These are phyloP conservation scores for Graphilbum sp. DNA, from an alignment of 2,329 filamentous ascomycete genomes.

Conservation along the genomic window DNA sequence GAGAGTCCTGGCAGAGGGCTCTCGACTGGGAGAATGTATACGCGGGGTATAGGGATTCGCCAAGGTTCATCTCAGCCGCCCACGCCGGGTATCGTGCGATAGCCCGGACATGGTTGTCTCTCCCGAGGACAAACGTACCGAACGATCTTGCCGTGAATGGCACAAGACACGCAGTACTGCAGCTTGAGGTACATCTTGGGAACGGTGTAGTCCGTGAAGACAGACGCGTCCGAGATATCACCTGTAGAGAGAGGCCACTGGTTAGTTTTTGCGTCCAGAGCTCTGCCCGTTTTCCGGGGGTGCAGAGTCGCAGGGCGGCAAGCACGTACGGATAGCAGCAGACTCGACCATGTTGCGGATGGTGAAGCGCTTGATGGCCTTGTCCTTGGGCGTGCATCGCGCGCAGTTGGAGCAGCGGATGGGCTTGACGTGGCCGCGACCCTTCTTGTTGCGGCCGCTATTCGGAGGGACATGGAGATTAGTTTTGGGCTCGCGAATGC, in stretches of 20 bases:
- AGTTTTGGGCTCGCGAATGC: too few relatives aligned
- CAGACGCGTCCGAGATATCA: constrained; percentile 99
- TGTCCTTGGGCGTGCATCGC: constrained; percentile 94
- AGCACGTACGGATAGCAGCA: constrained; percentile 91
- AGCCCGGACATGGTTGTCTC: constrained; percentile 33
- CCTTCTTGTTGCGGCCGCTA: constrained; percentile 99
- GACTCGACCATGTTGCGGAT: constrained; percentile 99
- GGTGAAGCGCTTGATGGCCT: constrained; percentile 99
- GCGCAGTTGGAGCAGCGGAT: constrained; percentile 66
- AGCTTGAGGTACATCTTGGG: constrained; percentile 99
- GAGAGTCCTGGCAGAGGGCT: not conserved
- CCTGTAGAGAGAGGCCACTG: constrained; percentile 49
- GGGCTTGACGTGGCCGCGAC: constrained; percentile 97
- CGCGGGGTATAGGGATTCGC: not conserved
- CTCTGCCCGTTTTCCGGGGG: not conserved
- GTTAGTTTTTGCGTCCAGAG: not conserved
- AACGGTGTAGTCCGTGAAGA: constrained; percentile 98
- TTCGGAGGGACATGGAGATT: too few relatives aligned
- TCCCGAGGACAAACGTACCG: constrained; percentile 63
- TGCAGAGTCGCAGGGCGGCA: too few relatives aligned
- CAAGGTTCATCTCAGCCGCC: constrained; percentile 30
- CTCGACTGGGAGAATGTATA: not conserved
- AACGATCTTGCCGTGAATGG: constrained; percentile 99
- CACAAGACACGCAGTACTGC: constrained; percentile 99
- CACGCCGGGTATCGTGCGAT: constrained; percentile 17